A percentile compares a stretch with the other conserved stretches of the same genome.
phyloP scores from a whole-genome alignment of 2,329 filamentous ascomycete genomes.

The Davidsoniella eucalypti region DNA sequence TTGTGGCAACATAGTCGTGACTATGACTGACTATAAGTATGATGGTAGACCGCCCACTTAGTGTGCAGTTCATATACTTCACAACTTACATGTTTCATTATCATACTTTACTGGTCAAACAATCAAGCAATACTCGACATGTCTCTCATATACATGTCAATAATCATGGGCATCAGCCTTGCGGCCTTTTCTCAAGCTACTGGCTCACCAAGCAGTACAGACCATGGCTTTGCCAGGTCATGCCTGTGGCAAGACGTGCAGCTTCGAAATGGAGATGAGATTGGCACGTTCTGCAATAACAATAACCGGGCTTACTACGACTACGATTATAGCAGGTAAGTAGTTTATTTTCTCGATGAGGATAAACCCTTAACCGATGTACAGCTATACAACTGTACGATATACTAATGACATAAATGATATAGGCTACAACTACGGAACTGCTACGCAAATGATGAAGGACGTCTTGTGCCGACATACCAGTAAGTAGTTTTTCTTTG shows the following conservation, averaged over 20 bases:
- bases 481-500: background rate
- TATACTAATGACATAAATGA: background rate
- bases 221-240: conserved; percentile 3
- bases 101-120: too few relatives aligned
- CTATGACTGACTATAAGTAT: too few relatives aligned
- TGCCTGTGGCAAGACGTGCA: conserved; percentile 7
- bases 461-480: background rate
- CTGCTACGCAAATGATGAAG: conserved; percentile 7
- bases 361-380: too few relatives aligned
- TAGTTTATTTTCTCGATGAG: background rate
- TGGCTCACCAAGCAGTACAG: background rate
- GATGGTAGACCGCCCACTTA: too few relatives aligned
- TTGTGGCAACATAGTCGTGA: too few relatives aligned
- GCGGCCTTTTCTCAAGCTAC: too few relatives aligned
- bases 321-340: conserved; percentile 5
- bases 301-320: conserved; percentile 8
- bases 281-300: conserved; percentile 8
- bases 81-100: too few relatives aligned
- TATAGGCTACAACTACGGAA: background rate
- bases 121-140: too few relatives aligned
- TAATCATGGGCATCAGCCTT: too few relatives aligned
- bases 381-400: too few relatives aligned
- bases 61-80: too few relatives aligned
- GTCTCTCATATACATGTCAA: too few relatives aligned
- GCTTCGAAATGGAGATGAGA: conserved; percentile 2